phyloP scores from a whole-genome alignment of 208 protist genomes.

The Acanthamoeba comandoni region DNA sequence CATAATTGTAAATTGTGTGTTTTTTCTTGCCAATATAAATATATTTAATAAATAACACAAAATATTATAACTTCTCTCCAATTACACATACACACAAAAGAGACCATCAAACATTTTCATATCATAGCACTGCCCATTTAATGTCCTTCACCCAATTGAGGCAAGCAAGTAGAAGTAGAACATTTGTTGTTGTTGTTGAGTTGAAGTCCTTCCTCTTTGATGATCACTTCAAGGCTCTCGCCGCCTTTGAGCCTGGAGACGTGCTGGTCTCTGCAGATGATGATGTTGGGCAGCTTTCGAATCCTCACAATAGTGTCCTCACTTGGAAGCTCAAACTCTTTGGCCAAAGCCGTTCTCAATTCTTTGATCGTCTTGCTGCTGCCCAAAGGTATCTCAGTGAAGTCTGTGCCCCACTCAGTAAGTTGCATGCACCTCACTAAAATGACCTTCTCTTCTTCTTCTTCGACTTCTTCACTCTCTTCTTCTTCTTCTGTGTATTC shows the following conservation, averaged over 20 bases:
- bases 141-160: too few species aligned
- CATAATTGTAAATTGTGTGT: too few species aligned
- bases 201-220: background rate
- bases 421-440: conserved; percentile 15
- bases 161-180: too few species aligned
- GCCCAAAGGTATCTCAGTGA: background rate
- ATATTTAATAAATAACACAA: too few species aligned
- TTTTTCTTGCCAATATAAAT: too few species aligned
- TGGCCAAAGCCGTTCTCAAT: background rate
- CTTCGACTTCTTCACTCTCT: background rate
- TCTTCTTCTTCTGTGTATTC: background rate
- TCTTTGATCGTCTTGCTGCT: background rate
- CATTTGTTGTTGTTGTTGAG: background rate
- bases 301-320: conserved; percentile 7
- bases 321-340: background rate
- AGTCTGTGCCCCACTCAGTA: conserved; percentile 17
- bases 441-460: conserved; percentile 4
- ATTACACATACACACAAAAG: too few species aligned
- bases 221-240: background rate
- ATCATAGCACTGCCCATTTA: too few species aligned
- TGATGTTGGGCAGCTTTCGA: conserved; percentile 48
- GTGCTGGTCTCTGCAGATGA: conserved; percentile 51
- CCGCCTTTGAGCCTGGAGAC: background rate
- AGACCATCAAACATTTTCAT: too few species aligned
- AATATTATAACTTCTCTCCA: too few species aligned